Evolutionary conservation across 1,139 yeast genomes (phyloP).

Genomic region (Yamadazyma taylorii): DNA sequence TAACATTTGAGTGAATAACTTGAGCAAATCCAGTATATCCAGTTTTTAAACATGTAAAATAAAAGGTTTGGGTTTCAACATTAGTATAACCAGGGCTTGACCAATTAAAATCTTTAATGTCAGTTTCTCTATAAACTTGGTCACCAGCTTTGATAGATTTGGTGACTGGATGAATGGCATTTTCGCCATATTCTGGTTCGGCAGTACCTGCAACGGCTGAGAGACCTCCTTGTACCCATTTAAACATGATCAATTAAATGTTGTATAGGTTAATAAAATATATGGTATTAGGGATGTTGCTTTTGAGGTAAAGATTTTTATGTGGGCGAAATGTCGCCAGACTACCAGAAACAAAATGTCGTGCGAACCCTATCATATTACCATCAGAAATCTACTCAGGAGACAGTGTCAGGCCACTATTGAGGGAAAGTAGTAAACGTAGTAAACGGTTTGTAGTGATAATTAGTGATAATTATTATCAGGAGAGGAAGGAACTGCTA

Average conservation of each 20-base stretch:
- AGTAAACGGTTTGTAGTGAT: too few relatives aligned
- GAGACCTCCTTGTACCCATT: slow-evolving; percentile 85
- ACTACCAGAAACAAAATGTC: too few relatives aligned
- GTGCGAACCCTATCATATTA: too few relatives aligned
- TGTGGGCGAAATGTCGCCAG: too few relatives aligned
- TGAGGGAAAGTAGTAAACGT: too few relatives aligned
- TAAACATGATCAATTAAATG: slow-evolving; percentile 69
- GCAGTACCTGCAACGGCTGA: slow-evolving; percentile 96
- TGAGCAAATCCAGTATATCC: slow-evolving; percentile 88
- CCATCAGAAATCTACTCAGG: too few relatives aligned
- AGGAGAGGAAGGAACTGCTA: too few relatives aligned
- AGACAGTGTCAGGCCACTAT: too few relatives aligned
- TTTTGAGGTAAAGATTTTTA: too few relatives aligned
- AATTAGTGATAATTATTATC: too few relatives aligned
- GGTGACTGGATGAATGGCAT: slow-evolving; percentile 83
- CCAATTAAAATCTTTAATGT: slow-evolving; percentile 72
- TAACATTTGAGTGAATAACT: slow-evolving; percentile 87
- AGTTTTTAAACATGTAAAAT: slow-evolving; percentile 63
- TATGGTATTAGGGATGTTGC: too few relatives aligned
- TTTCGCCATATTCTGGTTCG: slow-evolving; percentile 94
- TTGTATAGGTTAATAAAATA: too few relatives aligned
- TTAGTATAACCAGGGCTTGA: slow-evolving; percentile 73
- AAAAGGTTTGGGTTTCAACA: slow-evolving; percentile 94
- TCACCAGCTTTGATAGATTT: slow-evolving; percentile 52
- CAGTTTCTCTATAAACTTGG: slow-evolving; percentile 43